phyloP scores from a whole-genome alignment of 2,329 filamentous ascomycete species.

The Cercospora nicotianae region DNA sequence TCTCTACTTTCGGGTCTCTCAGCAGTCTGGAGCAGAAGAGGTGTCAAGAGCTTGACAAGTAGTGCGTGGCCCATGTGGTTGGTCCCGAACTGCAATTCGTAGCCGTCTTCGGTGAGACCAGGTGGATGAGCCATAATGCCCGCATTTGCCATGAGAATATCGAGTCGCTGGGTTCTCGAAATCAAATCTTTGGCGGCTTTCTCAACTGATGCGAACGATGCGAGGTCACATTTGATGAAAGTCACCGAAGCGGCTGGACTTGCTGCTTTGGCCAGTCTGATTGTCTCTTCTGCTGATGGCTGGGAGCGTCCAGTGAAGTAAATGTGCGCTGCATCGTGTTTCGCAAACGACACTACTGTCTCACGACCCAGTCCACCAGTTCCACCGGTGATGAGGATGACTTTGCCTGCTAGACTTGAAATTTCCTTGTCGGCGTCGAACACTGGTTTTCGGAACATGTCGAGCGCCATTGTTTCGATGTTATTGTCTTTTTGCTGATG shows the following conservation, averaged over 20 bases:
- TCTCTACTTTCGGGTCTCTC: conserved; percentile 23
- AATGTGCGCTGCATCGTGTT: conserved; percentile 54
- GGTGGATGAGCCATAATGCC: conserved; percentile 32
- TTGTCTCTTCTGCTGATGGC: conserved; percentile 48
- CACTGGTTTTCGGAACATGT: conserved; percentile 18
- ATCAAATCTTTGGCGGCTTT: conserved; percentile 26
- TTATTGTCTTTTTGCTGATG: neutral
- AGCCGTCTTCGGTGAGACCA: conserved; percentile 34
- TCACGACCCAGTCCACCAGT: conserved; percentile 21
- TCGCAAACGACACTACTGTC: conserved; percentile 50
- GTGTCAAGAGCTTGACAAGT: conserved; percentile 36
- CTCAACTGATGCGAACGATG: conserved; percentile 29
- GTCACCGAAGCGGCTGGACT: conserved; percentile 43
- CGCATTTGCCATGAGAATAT: conserved; percentile 26
- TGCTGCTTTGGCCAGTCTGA: conserved; percentile 41
- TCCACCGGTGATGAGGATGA: conserved; percentile 33
- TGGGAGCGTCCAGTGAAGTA: conserved; percentile 54
- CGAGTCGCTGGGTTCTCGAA: conserved; percentile 26
- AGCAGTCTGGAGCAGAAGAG: conserved; percentile 31
- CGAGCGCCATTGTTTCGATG: conserved; percentile 9
- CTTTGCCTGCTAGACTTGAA: conserved; percentile 32
- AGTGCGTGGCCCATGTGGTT: conserved; percentile 41
- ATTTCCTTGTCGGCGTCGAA: conserved; percentile 32
- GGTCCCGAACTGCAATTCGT: conserved; percentile 39
- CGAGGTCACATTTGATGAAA: conserved; percentile 35